phyloP scores from a whole-genome alignment of 2,329 filamentous ascomycete genomes.

The Aspergillus ruber region DNA sequence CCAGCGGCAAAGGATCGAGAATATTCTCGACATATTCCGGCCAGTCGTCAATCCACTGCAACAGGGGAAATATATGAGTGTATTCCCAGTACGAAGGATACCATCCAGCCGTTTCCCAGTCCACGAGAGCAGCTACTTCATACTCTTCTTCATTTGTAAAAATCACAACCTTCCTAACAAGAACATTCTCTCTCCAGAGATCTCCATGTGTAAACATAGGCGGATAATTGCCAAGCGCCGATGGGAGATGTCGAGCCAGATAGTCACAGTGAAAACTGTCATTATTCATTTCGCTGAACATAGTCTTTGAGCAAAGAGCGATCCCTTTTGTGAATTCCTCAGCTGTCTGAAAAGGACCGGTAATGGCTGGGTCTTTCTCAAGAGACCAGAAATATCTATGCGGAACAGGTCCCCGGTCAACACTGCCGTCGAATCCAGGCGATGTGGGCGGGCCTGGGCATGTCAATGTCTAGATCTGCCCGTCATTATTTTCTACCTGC shows the following conservation, averaged over 20 bases:
- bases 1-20: constrained; percentile 17
- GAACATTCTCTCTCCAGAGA: constrained; percentile 18
- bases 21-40: constrained; percentile 18
- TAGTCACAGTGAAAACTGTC: constrained; percentile 15
- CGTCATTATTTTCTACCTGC: not conserved
- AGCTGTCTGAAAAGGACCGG: no score
- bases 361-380: no score
- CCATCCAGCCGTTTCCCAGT: constrained; percentile 24
- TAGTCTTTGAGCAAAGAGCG: constrained; percentile 11
- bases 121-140: constrained; percentile 15
- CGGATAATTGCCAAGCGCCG: constrained; percentile 12
- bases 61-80: constrained; percentile 14
- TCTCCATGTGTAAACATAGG: constrained; percentile 19
- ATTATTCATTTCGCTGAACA: constrained; percentile 10
- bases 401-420: no score
- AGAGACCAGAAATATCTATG: no score
- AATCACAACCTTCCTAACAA: constrained; percentile 11
- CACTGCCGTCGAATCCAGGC: no score
- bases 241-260: constrained; percentile 15
- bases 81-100: constrained; percentile 24
- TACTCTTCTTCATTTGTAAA: constrained; percentile 12
- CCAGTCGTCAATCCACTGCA: constrained; percentile 22
- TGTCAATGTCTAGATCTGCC: no score
- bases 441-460: no score
- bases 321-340: not conserved